These are phyloP conservation scores for Beta macrorhiza DNA, from an alignment of 179 eudicot genomes.

Conservation along the genomic window DNA sequence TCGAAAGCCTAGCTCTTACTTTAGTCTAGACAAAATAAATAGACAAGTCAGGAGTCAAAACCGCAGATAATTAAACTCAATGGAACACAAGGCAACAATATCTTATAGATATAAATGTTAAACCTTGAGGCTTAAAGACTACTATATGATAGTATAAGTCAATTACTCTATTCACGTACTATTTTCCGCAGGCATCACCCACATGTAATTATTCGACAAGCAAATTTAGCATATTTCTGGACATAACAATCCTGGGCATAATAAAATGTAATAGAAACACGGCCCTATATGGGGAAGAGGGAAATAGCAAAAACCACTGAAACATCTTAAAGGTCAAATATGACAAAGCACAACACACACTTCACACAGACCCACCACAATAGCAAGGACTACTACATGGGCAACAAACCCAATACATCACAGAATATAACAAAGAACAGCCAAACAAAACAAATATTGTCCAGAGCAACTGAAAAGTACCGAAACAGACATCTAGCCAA, in stretches of 20 bases:
- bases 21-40: slow-evolving; percentile 36
- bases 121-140: no score
- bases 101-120: not conserved
- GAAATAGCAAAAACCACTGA: not conserved
- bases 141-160: not conserved
- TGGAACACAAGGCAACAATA: not conserved
- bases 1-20: slow-evolving; percentile 80
- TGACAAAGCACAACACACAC: not conserved
- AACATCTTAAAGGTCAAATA: not conserved
- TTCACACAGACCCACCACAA: not conserved
- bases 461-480: not conserved
- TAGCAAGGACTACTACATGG: not conserved
- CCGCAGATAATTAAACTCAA: not conserved
- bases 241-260: not conserved
- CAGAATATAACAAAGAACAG: not conserved
- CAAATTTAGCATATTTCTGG: not conserved
- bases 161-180: not conserved
- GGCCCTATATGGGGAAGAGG: not conserved
- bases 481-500: not conserved
- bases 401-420: not conserved
- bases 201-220: not conserved
- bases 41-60: not conserved
- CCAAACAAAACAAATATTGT: not conserved
- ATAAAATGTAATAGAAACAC: not conserved
- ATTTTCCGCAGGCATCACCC: not conserved